phyloP scores from a whole-genome alignment of 1,284 basidiomycete genomes.

The Ceratobasidium sp. region DNA sequence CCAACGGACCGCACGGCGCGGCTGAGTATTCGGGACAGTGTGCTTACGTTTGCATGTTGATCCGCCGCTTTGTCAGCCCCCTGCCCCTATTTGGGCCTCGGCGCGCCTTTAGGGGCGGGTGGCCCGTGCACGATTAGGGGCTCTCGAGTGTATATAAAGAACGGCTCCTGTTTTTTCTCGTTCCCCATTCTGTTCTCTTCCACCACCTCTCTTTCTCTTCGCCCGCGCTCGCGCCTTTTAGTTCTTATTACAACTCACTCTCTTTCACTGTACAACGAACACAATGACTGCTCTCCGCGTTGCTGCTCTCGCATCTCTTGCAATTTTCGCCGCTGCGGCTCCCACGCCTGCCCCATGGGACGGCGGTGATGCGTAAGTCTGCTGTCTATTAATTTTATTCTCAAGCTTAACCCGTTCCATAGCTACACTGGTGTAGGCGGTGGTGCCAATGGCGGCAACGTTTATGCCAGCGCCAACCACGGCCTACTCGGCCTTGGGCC shows the following conservation, averaged over 20 bases:
- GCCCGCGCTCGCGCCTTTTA: slow-evolving; percentile 15
- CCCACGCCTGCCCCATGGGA: slow-evolving; percentile 50
- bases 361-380: slow-evolving; percentile 54
- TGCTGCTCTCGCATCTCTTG: slow-evolving; percentile 41
- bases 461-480: slow-evolving; percentile 48
- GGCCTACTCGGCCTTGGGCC: slow-evolving; percentile 53
- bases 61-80: slow-evolving; percentile 40
- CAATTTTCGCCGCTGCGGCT: slow-evolving; percentile 49
- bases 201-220: slow-evolving; percentile 42
- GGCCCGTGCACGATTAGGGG: slow-evolving; percentile 37
- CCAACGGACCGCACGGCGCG: slow-evolving; percentile 83
- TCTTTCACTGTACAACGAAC: slow-evolving; percentile 44
- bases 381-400: slow-evolving; percentile 45
- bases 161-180: neutral
- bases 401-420: neutral
- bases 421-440: slow-evolving; percentile 54
- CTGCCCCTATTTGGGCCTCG: slow-evolving; percentile 42
- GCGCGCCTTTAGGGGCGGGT: slow-evolving; percentile 25
- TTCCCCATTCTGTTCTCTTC: slow-evolving; percentile 41
- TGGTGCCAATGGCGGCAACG: slow-evolving; percentile 53
- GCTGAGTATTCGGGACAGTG: slow-evolving; percentile 83
- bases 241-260: slow-evolving; percentile 17
- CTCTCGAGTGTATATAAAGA: slow-evolving; percentile 37
- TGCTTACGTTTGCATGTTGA: slow-evolving; percentile 85
- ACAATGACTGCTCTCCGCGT: slow-evolving; percentile 43